phyloP scores from a whole-genome alignment of 495 filamentous ascomycete genomes.

The Terfezia boudieri region DNA sequence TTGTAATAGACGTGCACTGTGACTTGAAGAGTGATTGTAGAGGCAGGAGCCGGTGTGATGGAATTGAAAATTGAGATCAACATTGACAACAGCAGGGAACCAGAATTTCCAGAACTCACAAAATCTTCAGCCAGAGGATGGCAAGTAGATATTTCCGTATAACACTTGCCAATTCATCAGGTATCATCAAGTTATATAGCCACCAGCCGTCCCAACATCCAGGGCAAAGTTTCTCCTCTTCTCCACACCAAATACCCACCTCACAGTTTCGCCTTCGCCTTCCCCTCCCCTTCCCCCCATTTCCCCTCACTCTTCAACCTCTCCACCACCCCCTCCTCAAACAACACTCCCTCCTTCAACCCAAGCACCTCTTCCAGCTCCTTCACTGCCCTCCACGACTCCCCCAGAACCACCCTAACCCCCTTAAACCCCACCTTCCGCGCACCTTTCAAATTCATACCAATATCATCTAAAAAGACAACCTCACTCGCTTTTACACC shows the following conservation, averaged over 20 bases:
- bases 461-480: constrained; percentile 89
- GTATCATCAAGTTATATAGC: no score
- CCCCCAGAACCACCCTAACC: constrained; percentile 61
- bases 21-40: no score
- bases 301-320: not conserved
- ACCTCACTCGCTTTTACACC: constrained; percentile 43
- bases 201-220: no score
- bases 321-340: constrained; percentile 15
- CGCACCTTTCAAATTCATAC: constrained; percentile 69
- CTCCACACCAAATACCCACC: not conserved
- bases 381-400: constrained; percentile 48
- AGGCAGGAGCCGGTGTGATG: no score
- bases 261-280: not conserved
- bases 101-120: no score
- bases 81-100: no score
- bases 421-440: constrained; percentile 56
- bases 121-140: no score
- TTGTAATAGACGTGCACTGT: no score
- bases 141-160: no score
- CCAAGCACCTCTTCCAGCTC: constrained; percentile 41
- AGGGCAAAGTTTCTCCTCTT: no score
- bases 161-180: no score
- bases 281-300: not conserved
- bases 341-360: constrained; percentile 25
- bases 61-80: no score